Percentiles rank a stretch among this genome's conserved stretches.
Evolutionary conservation across 2,329 filamentous ascomycete species (phyloP).

Genomic region (Coniochaeta sp.): DNA sequence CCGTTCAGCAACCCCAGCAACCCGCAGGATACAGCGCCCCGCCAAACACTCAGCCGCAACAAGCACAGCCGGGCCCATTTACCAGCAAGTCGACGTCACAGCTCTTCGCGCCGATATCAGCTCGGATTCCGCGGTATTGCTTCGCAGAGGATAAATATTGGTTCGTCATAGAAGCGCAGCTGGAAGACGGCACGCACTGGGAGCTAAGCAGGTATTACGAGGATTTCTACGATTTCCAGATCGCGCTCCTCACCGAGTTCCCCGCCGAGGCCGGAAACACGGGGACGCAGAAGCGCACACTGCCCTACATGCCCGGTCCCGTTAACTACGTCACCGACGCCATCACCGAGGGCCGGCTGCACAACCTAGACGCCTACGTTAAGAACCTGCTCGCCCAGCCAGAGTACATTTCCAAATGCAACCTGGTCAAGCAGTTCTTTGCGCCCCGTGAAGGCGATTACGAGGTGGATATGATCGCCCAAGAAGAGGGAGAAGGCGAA

Average conservation of each 20-base stretch:
- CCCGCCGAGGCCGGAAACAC: constrained; percentile 88
- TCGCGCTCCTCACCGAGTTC: constrained; percentile 85
- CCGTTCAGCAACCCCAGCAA: constrained; percentile 19
- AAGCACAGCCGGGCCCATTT: constrained; percentile 28
- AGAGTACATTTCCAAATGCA: constrained; percentile 74
- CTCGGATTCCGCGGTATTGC: constrained; percentile 85
- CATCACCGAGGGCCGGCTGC: constrained; percentile 86
- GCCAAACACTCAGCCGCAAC: constrained; percentile 23
- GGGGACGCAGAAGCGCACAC: constrained; percentile 66
- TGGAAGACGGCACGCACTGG: constrained; percentile 89
- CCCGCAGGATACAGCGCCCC: constrained; percentile 23
- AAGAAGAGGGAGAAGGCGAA: constrained; percentile 42
- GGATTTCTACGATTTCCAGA: constrained; percentile 98
- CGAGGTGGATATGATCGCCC: constrained; percentile 66
- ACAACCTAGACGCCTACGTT: constrained; percentile 92
- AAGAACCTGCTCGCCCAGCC: constrained; percentile 83
- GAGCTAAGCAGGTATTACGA: constrained; percentile 93
- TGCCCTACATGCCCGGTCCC: constrained; percentile 97
- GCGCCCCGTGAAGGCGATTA: constrained; percentile 85
- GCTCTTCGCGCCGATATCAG: constrained; percentile 69
- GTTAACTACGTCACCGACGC: constrained; percentile 98
- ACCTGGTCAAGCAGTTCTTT: constrained; percentile 84
- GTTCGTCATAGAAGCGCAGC: constrained; percentile 88
- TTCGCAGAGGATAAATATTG: constrained; percentile 98
- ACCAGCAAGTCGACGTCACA: constrained; percentile 37